phyloP scores from a whole-genome alignment of 768 basidiomycete genomes.

The Mrakia blollopis region DNA sequence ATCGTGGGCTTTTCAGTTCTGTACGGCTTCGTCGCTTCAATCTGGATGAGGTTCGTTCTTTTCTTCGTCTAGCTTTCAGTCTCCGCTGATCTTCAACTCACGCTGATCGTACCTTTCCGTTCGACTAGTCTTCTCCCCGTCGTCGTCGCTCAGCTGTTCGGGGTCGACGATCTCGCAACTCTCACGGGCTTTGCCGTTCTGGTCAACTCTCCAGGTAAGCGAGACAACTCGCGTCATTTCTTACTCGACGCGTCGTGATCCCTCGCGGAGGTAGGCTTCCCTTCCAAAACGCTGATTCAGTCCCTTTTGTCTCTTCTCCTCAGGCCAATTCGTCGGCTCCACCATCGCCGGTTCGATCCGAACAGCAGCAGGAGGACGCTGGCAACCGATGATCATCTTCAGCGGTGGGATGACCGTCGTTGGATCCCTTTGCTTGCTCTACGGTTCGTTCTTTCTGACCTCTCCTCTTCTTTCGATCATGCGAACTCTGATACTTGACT shows the following conservation, averaged over 20 bases:
- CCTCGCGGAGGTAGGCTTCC: too few relatives aligned
- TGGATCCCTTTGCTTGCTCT: not conserved
- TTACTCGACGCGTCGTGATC: not conserved
- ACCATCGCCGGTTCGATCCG: not conserved
- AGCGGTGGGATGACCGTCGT: not conserved
- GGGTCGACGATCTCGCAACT: conserved; percentile 5
- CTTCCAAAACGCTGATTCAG: too few relatives aligned
- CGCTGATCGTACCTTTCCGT: not conserved
- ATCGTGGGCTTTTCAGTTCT: conserved; percentile 18
- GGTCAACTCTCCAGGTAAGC: conserved; percentile 8
- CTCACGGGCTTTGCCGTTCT: conserved; percentile 21
- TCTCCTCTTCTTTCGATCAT: not conserved
- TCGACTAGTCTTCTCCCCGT: conserved; percentile 7
- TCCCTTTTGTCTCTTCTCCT: too few relatives aligned
- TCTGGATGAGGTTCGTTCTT: not conserved
- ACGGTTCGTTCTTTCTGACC: not conserved
- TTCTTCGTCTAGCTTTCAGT: not conserved
- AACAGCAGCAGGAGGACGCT: not conserved
- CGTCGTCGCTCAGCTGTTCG: conserved; percentile 18
- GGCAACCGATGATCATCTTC: conserved; percentile 6
- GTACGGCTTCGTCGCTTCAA: not conserved
- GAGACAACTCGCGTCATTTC: not conserved
- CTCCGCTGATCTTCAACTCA: too few relatives aligned
- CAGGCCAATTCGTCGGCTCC: not conserved
- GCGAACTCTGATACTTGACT: too few relatives aligned